A percentile compares a stretch with the other conserved stretches of the same genome.
These are phyloP conservation scores for Mucor sp. DNA, from an alignment of 371 early-diverging fungal genomes.

Conservation along the genomic window DNA sequence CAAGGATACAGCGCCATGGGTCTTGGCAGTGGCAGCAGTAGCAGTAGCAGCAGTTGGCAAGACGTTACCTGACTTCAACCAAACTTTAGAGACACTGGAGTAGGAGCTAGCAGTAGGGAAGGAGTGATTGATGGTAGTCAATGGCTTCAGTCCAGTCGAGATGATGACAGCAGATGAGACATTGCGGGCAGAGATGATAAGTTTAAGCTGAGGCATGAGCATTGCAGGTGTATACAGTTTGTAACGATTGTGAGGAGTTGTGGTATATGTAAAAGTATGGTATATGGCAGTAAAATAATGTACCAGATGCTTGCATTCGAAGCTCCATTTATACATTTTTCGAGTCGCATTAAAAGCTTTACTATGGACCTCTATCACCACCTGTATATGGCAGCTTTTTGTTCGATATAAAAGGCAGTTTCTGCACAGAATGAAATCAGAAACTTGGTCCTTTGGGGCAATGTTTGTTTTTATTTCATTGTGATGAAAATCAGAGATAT, in stretches of 20 bases:
- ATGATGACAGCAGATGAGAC: not conserved
- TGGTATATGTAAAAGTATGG: not conserved
- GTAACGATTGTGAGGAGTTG: not conserved
- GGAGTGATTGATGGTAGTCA: not conserved
- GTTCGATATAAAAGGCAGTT: not conserved
- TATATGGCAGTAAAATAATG: not conserved
- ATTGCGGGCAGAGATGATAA: not conserved
- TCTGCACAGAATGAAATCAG: not conserved
- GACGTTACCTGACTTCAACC: not conserved
- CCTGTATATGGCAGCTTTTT: not conserved
- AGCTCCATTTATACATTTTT: not conserved
- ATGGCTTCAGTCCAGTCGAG: not conserved
- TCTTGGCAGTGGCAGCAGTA: not conserved
- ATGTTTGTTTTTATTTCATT: not conserved
- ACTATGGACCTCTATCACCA: not conserved
- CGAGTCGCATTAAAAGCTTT: not conserved
- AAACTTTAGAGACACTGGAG: not conserved
- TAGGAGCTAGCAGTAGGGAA: not conserved
- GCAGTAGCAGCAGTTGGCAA: not conserved
- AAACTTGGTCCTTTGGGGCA: not conserved
- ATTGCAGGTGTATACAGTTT: not conserved
- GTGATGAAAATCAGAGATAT: not conserved
- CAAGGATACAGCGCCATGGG: not conserved
- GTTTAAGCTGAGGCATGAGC: not conserved
- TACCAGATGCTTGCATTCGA: not conserved